phyloP scores from a whole-genome alignment of 2,329 filamentous ascomycete species.

The Blastomyces emzantsi region DNA sequence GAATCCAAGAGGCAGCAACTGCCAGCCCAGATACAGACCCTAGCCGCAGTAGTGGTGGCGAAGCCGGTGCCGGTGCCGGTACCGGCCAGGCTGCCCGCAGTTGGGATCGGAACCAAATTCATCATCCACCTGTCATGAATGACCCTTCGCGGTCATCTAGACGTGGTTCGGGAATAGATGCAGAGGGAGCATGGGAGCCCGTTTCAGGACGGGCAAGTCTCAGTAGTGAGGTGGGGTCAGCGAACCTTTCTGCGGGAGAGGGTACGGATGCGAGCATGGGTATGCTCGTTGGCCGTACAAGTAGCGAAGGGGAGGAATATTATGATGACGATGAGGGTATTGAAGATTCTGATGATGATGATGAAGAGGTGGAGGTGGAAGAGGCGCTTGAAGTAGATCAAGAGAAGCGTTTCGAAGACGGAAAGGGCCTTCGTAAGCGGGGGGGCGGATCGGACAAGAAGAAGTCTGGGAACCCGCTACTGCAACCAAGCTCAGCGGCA shows the following conservation, averaged over 20 bases:
- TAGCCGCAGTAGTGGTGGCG: neutral
- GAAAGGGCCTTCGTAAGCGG: neutral
- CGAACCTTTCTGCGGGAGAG: conserved; percentile 19
- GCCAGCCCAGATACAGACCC: neutral
- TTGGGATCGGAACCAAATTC: neutral
- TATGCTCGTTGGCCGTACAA: conserved; percentile 21
- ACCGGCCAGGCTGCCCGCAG: neutral
- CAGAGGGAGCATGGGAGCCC: conserved; percentile 20
- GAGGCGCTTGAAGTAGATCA: neutral
- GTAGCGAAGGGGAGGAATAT: conserved; percentile 24
- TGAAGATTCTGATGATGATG: neutral
- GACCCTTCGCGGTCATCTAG: neutral
- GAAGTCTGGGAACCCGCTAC: neutral
- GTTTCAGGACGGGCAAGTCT: conserved; percentile 12
- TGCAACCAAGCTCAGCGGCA: neutral
- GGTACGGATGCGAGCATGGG: conserved; percentile 23
- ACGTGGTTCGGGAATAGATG: neutral
- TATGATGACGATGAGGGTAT: conserved; percentile 20
- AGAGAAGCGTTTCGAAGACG: neutral
- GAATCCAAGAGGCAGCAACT: neutral
- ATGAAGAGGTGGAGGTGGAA: neutral
- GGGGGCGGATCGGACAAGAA: neutral
- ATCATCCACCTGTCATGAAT: neutral
- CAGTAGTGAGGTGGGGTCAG: conserved; percentile 14
- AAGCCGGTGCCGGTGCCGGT: neutral